Evolutionary conservation across 2,329 filamentous ascomycete species (phyloP), one percentile per base, ranked within the genome.

Genomic region (Tolypocladium cylindrosporum): DNA sequence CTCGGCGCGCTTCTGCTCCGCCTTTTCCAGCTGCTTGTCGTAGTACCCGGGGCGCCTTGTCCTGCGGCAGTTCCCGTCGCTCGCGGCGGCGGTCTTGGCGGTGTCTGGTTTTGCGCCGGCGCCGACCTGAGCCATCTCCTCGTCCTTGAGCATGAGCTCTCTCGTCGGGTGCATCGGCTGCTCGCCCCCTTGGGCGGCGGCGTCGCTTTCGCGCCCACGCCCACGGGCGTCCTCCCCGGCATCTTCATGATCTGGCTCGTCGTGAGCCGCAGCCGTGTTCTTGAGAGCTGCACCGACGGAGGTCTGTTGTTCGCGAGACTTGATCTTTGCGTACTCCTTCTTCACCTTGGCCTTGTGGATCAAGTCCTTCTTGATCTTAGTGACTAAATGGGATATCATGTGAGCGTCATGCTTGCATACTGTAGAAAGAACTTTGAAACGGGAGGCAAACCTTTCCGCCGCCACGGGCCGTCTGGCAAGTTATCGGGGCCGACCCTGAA

Each of bases 261-360:
- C 19, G 6, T 51, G 48, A 19, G 6, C 31, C 2, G 48, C 19
- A 36, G 48, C 31, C 10, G 48, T 21, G 61, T 41, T 71, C 65
- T n/a, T 63, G 59, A 45, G 59, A 50, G 60, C 54, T 34, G 58
- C 57, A 31, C 61, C 61, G 40, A 66, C 60, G 37, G 63, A 56
- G 39, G 64, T 60, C 54, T 71, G 62, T 59, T 74, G 71, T 55
- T 77, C 71, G 36, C 68, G 67, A 6, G 71, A 85, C 73, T 92
- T 93, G 62, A 96, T 78, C 73, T 96, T 97, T 62, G 88, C 89
- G 70, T 96, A 97, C 48, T 89, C 84, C 73, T 96, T 96, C 75
- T 93, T 94, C 61, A 96, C 80, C 74, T 97, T 96, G 60, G 92
- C 91, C 72, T 94, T 95, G 72, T 91, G 85, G 66, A 97, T 97